phyloP scores from a whole-genome alignment of 768 basidiomycete genomes.

The Podaxis sp. region DNA sequence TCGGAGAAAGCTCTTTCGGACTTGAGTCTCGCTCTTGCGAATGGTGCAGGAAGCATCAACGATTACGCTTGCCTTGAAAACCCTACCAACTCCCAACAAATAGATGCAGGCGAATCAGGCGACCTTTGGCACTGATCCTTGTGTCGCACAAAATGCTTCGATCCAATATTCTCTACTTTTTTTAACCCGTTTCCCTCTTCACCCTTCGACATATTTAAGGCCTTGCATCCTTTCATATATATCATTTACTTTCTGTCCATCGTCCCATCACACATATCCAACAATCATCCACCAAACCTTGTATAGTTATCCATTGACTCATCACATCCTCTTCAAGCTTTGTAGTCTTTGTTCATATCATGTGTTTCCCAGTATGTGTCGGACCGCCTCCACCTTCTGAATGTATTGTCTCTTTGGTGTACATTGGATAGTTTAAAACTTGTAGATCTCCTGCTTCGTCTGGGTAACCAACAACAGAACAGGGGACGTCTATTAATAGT shows the following conservation, averaged over 20 bases:
- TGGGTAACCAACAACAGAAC: neutral
- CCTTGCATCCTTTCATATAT: neutral
- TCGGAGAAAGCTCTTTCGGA: slow-evolving; percentile 22
- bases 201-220: neutral
- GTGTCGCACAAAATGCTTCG: neutral
- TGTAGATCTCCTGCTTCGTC: neutral
- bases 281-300: slow-evolving; percentile 2
- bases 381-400: neutral
- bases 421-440: neutral
- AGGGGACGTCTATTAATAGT: neutral
- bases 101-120: slow-evolving; percentile 35
- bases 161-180: neutral
- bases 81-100: neutral
- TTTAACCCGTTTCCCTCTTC: neutral
- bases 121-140: slow-evolving; percentile 43
- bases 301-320: slow-evolving; percentile 11
- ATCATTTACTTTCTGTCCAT: slow-evolving; percentile 1
- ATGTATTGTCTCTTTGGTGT: neutral
- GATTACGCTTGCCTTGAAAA: slow-evolving; percentile 19
- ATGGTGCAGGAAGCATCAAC: slow-evolving; percentile 24
- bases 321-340: slow-evolving; percentile 1
- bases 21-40: slow-evolving; percentile 22
- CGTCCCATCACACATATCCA: neutral
- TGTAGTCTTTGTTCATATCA: neutral
- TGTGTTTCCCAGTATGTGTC: neutral